Evolutionary conservation across 208 protist species (phyloP), one percentile per base, ranked within the genome.

Genomic region (Leishmania major): DNA sequence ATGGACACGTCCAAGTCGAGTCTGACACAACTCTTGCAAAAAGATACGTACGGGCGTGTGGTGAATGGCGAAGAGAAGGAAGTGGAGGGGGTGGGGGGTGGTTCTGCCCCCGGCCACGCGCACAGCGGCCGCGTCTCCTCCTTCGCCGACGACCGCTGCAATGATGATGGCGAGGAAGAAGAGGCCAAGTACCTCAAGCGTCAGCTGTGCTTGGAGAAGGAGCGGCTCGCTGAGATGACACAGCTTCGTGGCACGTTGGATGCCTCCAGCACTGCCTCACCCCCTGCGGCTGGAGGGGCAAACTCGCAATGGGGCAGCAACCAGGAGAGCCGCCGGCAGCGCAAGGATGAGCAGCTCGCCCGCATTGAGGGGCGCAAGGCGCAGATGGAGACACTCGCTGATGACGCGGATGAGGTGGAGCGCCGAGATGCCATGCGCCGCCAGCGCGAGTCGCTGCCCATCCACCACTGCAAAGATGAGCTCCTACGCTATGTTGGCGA

Each of bases 401-500:
- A 87, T 67, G 79, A 75, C 15, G 67, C 87, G 17, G 80, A 31
- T 17, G 81, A 87, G 70, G 67, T 22, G 8, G 80, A 86, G 40
- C 89, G 81, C 22, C 89, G 91, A 13, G 47, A 80, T 28, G 79
- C 75, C 15, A 86, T 95, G 43, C 83, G 84, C 5, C 70, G 74
- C 0, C 82, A 89, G 70, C 84, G 84, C 57, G 86, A 82, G 59
- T 87, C 87, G 19, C 86, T 97, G 15, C 94, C 94, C 47, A 97
- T 97, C 80, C 93, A 87, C 69, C 83, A 67, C 51, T 95, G 90
- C 79, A 85, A 88, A 49, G 80, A 86, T 1, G 93, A 95, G 72
- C 88, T 97, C n/a, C 82, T 98, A 66, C 87, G 90, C 75, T 93
- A 86, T 76, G 90, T 97, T 59, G 90, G 92, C 37, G 92, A 96